phyloP scores from a whole-genome alignment of 352 stramenopile genomes.

The Pythium aquatile region DNA sequence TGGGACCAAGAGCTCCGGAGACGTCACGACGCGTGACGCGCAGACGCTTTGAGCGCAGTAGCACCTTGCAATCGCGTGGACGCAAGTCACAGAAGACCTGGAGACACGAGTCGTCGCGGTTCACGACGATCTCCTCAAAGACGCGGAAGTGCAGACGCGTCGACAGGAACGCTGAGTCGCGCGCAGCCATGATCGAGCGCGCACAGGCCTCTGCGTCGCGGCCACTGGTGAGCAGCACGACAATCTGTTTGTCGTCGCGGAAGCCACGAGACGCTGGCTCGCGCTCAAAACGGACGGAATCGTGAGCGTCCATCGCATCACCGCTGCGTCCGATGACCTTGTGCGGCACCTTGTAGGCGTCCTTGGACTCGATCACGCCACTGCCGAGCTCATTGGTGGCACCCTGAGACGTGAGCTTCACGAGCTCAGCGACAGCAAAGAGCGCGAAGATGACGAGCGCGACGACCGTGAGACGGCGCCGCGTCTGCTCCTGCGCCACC shows the following conservation, averaged over 20 bases:
- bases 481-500: slow-evolving; percentile 18
- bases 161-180: slow-evolving; percentile 35
- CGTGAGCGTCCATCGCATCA: not conserved
- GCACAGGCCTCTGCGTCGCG: slow-evolving; percentile 59
- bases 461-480: slow-evolving; percentile 9
- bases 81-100: slow-evolving; percentile 56
- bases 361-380: slow-evolving; percentile 17
- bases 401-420: not conserved
- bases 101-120: slow-evolving; percentile 58
- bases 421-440: slow-evolving; percentile 18
- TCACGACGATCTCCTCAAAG: slow-evolving; percentile 69
- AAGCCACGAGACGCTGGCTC: slow-evolving; percentile 38
- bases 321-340: not conserved
- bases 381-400: slow-evolving; percentile 7
- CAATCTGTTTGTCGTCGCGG: slow-evolving; percentile 67
- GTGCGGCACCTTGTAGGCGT: slow-evolving; percentile 15
- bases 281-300: not conserved
- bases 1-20: slow-evolving; percentile 48
- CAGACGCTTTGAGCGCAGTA: slow-evolving; percentile 57
- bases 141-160: slow-evolving; percentile 64
- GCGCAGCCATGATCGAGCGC: slow-evolving; percentile 46
- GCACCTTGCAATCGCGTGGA: slow-evolving; percentile 38
- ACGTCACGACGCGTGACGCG: slow-evolving; percentile 52
- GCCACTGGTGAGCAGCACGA: slow-evolving; percentile 70
- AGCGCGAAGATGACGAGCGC: slow-evolving; percentile 22